phyloP scores from a whole-genome alignment of 2,329 filamentous ascomycete genomes.

The Dryadomyces quercivorus region DNA sequence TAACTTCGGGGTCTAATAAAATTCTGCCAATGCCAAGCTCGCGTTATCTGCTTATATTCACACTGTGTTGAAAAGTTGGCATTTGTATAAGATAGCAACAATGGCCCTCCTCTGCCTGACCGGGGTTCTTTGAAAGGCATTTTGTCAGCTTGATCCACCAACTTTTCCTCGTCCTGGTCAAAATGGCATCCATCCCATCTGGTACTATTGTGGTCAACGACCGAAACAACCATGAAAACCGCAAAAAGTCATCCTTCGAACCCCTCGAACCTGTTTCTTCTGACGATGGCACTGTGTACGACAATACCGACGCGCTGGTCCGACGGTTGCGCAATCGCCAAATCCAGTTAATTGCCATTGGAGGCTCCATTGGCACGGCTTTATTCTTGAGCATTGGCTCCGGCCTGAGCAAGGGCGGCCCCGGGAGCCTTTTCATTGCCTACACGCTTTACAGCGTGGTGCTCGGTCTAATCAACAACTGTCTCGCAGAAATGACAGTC shows the following conservation, averaged over 20 bases:
- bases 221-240: not conserved
- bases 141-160: not conserved
- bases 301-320: slow-evolving; percentile 24
- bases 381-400: slow-evolving; percentile 51
- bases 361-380: slow-evolving; percentile 44
- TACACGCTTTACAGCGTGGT: slow-evolving; percentile 43
- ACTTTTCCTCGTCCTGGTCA: not conserved
- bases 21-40: not conserved
- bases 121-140: not conserved
- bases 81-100: not conserved
- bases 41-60: not conserved
- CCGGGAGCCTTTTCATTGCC: slow-evolving; percentile 42
- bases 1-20: not conserved
- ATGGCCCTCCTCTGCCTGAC: not conserved
- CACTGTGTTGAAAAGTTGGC: not conserved
- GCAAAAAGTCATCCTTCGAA: not conserved
- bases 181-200: not conserved
- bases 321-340: slow-evolving; percentile 40
- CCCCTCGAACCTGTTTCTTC: not conserved
- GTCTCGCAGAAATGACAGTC: slow-evolving; percentile 45
- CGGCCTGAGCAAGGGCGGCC: slow-evolving; percentile 32
- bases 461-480: slow-evolving; percentile 51
- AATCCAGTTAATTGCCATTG: slow-evolving; percentile 47
- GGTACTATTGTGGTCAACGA: not conserved
- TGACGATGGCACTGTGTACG: slow-evolving; percentile 12